Evolutionary conservation across 495 filamentous ascomycete genomes (phyloP).

Genomic region (Aspergillus carlsbadensis): DNA sequence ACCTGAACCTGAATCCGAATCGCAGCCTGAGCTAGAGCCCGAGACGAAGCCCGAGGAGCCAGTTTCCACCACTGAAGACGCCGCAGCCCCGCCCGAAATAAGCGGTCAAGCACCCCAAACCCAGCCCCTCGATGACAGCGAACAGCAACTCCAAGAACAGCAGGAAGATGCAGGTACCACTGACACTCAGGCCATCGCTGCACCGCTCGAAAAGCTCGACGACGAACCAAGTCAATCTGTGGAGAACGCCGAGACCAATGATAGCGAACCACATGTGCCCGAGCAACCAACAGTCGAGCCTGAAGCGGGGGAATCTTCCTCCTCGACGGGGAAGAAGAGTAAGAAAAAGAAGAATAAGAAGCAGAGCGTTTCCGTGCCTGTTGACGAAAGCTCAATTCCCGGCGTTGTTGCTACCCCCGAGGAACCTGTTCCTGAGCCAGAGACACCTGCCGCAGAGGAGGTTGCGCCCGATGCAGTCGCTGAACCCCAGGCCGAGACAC

Average conservation of each 20-base stretch:
- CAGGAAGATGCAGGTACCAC: slow-evolving; percentile 1
- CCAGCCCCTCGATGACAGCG: slow-evolving; percentile 6
- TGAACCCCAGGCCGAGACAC: background rate
- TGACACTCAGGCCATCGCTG: slow-evolving; percentile 16
- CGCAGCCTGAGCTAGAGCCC: background rate
- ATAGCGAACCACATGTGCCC: slow-evolving; percentile 21
- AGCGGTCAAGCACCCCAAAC: slow-evolving; percentile 20
- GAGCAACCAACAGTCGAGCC: slow-evolving; percentile 15
- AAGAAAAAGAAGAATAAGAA: slow-evolving; percentile 36
- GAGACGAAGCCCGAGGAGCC: slow-evolving; percentile 18
- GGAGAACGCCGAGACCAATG: slow-evolving; percentile 26
- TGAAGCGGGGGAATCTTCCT: slow-evolving; percentile 14
- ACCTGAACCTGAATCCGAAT: slow-evolving; percentile 23
- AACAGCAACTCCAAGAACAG: too few relatives aligned
- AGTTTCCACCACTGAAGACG: slow-evolving; percentile 8
- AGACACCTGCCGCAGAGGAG: slow-evolving; percentile 1
- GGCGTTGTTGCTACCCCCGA: background rate
- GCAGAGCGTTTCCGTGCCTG: slow-evolving; percentile 7
- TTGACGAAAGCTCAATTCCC: slow-evolving; percentile 2
- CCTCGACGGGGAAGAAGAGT: slow-evolving; percentile 29
- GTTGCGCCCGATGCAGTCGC: slow-evolving; percentile 1
- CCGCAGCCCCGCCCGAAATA: slow-evolving; percentile 16
- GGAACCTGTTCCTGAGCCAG: background rate
- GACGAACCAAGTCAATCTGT: slow-evolving; percentile 12
- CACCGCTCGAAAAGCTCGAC: slow-evolving; percentile 18